Conservation (phyloP, 345 rosid species). For the Camelina hispida region DNA sequence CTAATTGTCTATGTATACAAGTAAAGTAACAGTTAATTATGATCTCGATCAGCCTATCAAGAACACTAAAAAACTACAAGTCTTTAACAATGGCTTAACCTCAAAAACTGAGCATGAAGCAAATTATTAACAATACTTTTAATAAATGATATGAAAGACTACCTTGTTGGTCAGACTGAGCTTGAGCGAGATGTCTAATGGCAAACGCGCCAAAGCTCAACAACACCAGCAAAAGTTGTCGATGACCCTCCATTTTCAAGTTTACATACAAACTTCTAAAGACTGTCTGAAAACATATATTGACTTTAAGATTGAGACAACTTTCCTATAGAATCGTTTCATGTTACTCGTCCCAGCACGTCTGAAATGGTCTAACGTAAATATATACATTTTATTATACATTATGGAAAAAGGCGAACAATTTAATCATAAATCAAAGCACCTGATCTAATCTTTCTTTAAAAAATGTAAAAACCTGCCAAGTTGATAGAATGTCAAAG, state of each 20-base stretch:
- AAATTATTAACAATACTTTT: background rate
- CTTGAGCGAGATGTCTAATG: conserved; percentile 27
- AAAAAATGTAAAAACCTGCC: background rate
- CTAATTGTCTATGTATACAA: too few relatives aligned
- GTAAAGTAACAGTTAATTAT: too few relatives aligned
- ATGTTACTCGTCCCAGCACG: conserved; percentile 5
- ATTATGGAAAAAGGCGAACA: too few relatives aligned
- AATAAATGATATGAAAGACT: background rate
- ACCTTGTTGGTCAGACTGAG: conserved; percentile 35
- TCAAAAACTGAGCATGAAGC: background rate
- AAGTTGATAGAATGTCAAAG: conserved; percentile 5
- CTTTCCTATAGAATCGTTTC: background rate
- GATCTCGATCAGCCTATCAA: background rate
- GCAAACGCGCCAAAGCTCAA: conserved; percentile 3
- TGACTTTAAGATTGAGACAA: too few relatives aligned
- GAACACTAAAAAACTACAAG: background rate
- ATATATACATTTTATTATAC: background rate
- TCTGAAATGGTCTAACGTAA: background rate
- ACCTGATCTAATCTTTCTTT: background rate
- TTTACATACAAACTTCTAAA: background rate
- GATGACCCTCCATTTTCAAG: conserved; percentile 19
- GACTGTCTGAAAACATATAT: background rate
- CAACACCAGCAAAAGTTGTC: background rate
- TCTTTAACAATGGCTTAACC: too few relatives aligned
- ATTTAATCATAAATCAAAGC: background rate